Conservation (phyloP, 2,329 filamentous ascomycete species). For the Ramichloridium luteum region DNA sequence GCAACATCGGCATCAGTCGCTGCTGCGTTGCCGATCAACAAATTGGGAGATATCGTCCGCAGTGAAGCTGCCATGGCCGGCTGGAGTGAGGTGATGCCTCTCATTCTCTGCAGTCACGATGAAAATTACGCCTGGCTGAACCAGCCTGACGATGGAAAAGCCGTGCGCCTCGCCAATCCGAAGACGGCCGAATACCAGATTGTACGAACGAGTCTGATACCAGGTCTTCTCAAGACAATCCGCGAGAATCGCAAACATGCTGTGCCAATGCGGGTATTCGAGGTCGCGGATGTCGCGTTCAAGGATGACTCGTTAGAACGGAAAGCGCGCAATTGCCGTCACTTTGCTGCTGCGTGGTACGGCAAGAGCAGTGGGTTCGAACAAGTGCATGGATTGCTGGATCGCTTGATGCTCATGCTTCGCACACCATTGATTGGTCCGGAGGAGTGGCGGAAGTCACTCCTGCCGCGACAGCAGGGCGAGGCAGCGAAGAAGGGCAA, state of each 20-base stretch:
- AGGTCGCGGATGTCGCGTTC: conserved; percentile 81
- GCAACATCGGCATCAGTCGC: conserved; percentile 78
- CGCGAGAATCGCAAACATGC: conserved; percentile 83
- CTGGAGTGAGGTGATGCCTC: conserved; percentile 90
- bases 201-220: conserved; percentile 73
- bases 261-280: conserved; percentile 84
- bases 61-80: conserved; percentile 84
- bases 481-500: conserved; percentile 1
- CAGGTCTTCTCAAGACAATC: conserved; percentile 84
- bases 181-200: conserved; percentile 92
- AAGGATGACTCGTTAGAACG: conserved; percentile 74
- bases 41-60: conserved; percentile 82
- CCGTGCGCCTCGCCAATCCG: conserved; percentile 77
- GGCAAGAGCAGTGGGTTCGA: conserved; percentile 93
- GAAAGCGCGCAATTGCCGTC: conserved; percentile 80
- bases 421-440: conserved; percentile 66
- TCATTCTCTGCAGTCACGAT: conserved; percentile 93
- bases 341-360: conserved; percentile 93
- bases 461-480: not conserved
- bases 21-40: conserved; percentile 81
- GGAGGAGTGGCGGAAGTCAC: conserved; percentile 52
- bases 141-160: conserved; percentile 71
- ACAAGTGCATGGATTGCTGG: conserved; percentile 83
- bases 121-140: conserved; percentile 97
- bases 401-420: conserved; percentile 87